These are phyloP conservation scores for Phytophthora megakarya DNA, from an alignment of 352 stramenopile genomes.

Conservation along the genomic window DNA sequence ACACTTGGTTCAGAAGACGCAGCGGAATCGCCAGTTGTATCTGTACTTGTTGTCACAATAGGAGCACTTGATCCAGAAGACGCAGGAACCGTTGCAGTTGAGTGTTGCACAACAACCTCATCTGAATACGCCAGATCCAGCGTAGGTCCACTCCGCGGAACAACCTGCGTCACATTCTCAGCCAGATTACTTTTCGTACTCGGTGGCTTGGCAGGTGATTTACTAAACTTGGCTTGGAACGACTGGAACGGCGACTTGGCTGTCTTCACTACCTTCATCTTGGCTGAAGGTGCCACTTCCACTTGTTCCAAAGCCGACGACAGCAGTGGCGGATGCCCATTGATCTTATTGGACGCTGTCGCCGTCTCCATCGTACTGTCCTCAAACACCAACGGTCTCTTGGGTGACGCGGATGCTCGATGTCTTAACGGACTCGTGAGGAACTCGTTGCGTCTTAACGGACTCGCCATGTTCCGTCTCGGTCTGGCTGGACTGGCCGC, in stretches of 20 bases:
- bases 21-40: too few relatives aligned
- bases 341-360: constrained; percentile 11
- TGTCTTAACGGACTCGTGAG: constrained; percentile 43
- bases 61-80: neutral
- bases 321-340: constrained; percentile 31
- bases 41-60: neutral
- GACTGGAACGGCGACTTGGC: constrained; percentile 82
- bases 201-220: constrained; percentile 23
- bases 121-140: constrained; percentile 36
- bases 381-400: constrained; percentile 43
- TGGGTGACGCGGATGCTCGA: constrained; percentile 38
- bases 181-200: constrained; percentile 18
- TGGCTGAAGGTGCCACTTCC: constrained; percentile 38
- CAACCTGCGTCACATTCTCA: constrained; percentile 4
- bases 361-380: constrained; percentile 8
- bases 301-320: constrained; percentile 51
- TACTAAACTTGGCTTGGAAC: constrained; percentile 74
- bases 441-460: constrained; percentile 41
- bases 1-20: neutral
- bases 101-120: neutral
- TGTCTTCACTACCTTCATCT: constrained; percentile 24
- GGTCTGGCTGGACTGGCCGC: constrained; percentile 35
- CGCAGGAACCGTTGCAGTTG: neutral
- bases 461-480: constrained; percentile 29
- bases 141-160: constrained; percentile 35